phyloP scores from a whole-genome alignment of 2,329 filamentous ascomycete genomes.

The Lachnellula occidentalis region DNA sequence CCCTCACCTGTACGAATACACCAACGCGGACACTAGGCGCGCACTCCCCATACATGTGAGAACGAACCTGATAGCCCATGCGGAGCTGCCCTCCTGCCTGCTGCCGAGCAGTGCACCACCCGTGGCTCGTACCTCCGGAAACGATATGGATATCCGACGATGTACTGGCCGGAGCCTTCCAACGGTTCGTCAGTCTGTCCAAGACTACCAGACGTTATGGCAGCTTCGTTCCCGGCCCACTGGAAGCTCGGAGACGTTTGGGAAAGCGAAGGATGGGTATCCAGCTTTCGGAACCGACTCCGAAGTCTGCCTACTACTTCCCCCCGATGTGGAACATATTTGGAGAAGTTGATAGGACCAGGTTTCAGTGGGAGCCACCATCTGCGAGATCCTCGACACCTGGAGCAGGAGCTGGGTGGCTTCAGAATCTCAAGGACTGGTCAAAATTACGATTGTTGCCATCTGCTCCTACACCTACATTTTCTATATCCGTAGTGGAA shows the following conservation, averaged over 20 bases:
- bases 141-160: conserved; percentile 57
- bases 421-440: neutral
- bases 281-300: conserved; percentile 21
- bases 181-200: conserved; percentile 37
- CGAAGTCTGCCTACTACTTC: conserved; percentile 11
- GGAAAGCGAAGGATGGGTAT: conserved; percentile 30
- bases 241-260: conserved; percentile 30
- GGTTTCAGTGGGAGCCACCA: conserved; percentile 31
- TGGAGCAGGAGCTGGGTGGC: neutral
- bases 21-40: neutral
- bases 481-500: neutral
- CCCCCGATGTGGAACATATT: conserved; percentile 20
- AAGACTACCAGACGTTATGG: conserved; percentile 28
- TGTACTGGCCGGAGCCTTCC: conserved; percentile 45
- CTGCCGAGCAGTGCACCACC: conserved; percentile 43
- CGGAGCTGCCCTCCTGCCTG: conserved; percentile 42
- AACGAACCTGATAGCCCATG: conserved; percentile 35
- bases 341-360: conserved; percentile 19
- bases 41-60: conserved; percentile 2
- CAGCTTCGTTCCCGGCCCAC: conserved; percentile 32
- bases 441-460: conserved; percentile 13
- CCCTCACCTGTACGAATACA: neutral
- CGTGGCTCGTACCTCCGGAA: conserved; percentile 35
- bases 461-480: neutral
- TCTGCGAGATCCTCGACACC: conserved; percentile 9